Evolutionary conservation across 192 early-diverging fungal genomes (phyloP).

Genomic region (Umbelopsis sp.): DNA sequence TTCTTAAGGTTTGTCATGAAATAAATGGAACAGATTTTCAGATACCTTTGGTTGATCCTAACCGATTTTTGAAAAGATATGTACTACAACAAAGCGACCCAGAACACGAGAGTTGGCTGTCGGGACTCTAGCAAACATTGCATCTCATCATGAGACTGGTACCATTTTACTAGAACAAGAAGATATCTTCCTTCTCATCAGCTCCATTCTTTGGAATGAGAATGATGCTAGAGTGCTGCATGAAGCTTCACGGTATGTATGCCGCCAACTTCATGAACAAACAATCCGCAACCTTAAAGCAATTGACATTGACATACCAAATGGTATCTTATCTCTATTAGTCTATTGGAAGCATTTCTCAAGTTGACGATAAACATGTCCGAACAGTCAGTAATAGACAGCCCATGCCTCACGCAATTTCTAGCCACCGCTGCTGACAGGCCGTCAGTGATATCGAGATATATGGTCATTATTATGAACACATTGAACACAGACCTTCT

Average conservation of each 20-base stretch:
- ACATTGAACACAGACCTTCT: slow-evolving; percentile 32
- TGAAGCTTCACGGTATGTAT: slow-evolving; percentile 32
- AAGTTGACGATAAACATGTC: slow-evolving; percentile 21
- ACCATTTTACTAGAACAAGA: slow-evolving; percentile 27
- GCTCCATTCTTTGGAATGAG: slow-evolving; percentile 26
- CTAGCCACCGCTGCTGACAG: neutral
- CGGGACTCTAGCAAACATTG: slow-evolving; percentile 39
- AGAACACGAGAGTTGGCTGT: slow-evolving; percentile 38
- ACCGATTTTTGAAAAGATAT: slow-evolving; percentile 16
- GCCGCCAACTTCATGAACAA: too few species aligned
- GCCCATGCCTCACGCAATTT: slow-evolving; percentile 23
- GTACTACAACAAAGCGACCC: slow-evolving; percentile 26
- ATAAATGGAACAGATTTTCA: neutral
- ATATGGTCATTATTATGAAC: slow-evolving; percentile 28
- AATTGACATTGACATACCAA: neutral
- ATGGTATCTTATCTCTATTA: neutral
- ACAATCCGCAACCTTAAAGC: too few species aligned
- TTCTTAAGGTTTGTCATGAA: slow-evolving; percentile 24
- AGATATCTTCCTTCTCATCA: slow-evolving; percentile 30
- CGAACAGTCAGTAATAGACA: slow-evolving; percentile 28
- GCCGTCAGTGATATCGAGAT: slow-evolving; percentile 7
- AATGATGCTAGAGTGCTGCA: slow-evolving; percentile 29
- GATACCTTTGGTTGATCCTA: neutral
- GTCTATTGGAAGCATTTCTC: slow-evolving; percentile 27
- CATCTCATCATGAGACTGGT: slow-evolving; percentile 33